These are phyloP conservation scores for Ceratobasidium sp. DNA, from an alignment of 1,284 basidiomycete genomes.

Conservation along the genomic window DNA sequence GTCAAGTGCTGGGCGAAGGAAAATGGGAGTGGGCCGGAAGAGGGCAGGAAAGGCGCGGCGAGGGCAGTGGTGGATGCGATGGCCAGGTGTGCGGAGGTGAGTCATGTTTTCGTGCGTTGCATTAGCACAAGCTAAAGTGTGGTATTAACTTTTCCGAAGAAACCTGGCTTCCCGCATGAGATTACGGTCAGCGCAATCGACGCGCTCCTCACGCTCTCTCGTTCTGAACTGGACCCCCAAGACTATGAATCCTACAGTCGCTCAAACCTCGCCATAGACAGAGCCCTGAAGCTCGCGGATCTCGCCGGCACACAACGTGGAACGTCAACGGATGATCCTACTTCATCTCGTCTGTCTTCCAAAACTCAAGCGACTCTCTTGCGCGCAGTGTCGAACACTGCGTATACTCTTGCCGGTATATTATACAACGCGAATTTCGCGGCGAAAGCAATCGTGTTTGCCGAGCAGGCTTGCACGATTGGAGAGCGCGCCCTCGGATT, in stretches of 20 bases:
- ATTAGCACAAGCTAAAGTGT: neutral
- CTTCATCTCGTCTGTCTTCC: neutral
- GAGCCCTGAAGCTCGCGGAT: slow-evolving; percentile 21
- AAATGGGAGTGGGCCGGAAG: neutral
- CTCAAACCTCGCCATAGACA: slow-evolving; percentile 2
- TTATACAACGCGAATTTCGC: slow-evolving; percentile 55
- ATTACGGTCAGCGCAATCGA: slow-evolving; percentile 36
- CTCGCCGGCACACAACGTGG: neutral
- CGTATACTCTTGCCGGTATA: slow-evolving; percentile 58
- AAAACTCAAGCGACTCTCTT: slow-evolving; percentile 24
- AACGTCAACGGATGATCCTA: neutral
- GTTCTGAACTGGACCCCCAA: slow-evolving; percentile 18
- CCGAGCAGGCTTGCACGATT: slow-evolving; percentile 45
- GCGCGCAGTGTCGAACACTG: slow-evolving; percentile 52
- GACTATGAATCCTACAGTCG: slow-evolving; percentile 24
- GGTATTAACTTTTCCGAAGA: slow-evolving; percentile 1
- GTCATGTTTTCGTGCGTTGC: slow-evolving; percentile 42
- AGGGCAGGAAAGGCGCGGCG: slow-evolving; percentile 46
- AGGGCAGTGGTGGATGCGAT: slow-evolving; percentile 56
- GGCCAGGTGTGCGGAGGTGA: slow-evolving; percentile 58
- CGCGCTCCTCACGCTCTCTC: slow-evolving; percentile 30
- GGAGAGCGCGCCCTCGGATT: slow-evolving; percentile 43
- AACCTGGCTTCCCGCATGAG: slow-evolving; percentile 23
- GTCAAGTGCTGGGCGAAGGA: slow-evolving; percentile 21
- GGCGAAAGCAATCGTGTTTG: slow-evolving; percentile 46